These are phyloP conservation scores for Phytophthora podocarpi DNA, from an alignment of 352 stramenopile species.

Conservation along the genomic window DNA sequence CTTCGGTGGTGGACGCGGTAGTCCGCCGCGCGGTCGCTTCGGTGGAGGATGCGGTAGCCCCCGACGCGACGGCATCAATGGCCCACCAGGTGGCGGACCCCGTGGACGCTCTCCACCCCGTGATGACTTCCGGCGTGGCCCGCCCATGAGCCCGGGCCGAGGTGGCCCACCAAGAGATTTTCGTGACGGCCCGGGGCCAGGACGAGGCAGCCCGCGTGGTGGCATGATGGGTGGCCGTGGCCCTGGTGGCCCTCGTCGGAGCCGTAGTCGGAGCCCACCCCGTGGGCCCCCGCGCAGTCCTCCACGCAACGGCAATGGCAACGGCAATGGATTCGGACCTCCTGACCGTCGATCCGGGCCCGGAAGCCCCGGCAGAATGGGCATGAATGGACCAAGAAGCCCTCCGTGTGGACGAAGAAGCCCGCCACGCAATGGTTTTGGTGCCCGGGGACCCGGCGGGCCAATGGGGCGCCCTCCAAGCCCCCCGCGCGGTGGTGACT, in stretches of 20 bases:
- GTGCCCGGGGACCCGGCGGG: slow-evolving; percentile 14
- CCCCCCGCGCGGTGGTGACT: slow-evolving; percentile 36
- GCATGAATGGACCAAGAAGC: slow-evolving; percentile 2
- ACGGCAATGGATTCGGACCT: slow-evolving; percentile 27
- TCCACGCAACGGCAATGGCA: slow-evolving; percentile 32
- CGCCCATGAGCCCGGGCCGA: slow-evolving; percentile 29
- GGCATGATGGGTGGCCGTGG: slow-evolving; percentile 28
- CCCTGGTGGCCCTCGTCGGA: slow-evolving; percentile 26
- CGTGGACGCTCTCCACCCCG: slow-evolving; percentile 33
- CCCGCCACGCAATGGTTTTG: slow-evolving; percentile 31
- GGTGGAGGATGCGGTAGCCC: slow-evolving; percentile 22
- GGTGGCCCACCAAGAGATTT: slow-evolving; percentile 32
- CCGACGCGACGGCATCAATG: slow-evolving; percentile 20
- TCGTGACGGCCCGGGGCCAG: slow-evolving; percentile 23
- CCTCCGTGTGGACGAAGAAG: slow-evolving; percentile 19
- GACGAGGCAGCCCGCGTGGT: slow-evolving; percentile 32
- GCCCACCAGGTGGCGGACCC: slow-evolving; percentile 15
- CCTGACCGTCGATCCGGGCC: slow-evolving; percentile 11
- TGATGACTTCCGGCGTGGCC: slow-evolving; percentile 27
- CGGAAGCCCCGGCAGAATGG: slow-evolving; percentile 15
- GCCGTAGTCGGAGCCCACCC: slow-evolving; percentile 27
- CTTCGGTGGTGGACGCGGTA: slow-evolving; percentile 10
- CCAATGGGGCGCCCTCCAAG: slow-evolving; percentile 28
- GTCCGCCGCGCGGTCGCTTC: slow-evolving; percentile 6
- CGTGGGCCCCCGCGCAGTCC: slow-evolving; percentile 21